A percentile compares a stretch with the other conserved stretches of the same genome.
Evolutionary conservation across 768 basidiomycete species (phyloP).

Genomic region (Sarcomyxa edulis): DNA sequence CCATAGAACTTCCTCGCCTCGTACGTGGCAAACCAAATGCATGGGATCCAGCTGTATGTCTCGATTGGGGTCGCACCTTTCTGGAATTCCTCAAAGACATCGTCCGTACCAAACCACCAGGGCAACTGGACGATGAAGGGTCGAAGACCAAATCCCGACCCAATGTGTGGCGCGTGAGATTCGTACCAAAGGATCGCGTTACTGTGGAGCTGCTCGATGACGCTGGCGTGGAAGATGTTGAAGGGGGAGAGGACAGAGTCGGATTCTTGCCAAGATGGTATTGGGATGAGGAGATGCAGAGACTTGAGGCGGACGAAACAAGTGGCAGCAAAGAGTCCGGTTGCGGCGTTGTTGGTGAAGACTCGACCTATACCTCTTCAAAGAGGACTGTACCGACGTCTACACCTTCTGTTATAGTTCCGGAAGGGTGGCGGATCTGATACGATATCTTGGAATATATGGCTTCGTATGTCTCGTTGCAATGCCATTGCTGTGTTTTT

Average conservation of each 20-base stretch:
- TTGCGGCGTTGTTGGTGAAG: too few relatives aligned
- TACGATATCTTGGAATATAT: too few relatives aligned
- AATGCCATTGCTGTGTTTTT: too few relatives aligned
- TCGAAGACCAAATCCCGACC: constrained; percentile 6
- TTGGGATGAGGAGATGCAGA: constrained; percentile 34
- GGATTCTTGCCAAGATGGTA: constrained; percentile 81
- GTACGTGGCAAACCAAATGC: constrained; percentile 68
- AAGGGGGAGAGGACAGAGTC: constrained; percentile 62
- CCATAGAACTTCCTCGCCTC: constrained; percentile 71
- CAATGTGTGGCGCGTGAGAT: constrained; percentile 66
- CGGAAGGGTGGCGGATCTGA: too few relatives aligned
- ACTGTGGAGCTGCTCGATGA: constrained; percentile 42
- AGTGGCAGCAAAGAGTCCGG: too few relatives aligned
- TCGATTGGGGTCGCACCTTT: constrained; percentile 69
- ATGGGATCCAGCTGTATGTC: constrained; percentile 74
- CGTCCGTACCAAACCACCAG: constrained; percentile 15
- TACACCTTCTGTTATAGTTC: too few relatives aligned
- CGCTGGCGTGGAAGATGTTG: constrained; percentile 50
- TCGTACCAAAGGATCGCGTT: constrained; percentile 57
- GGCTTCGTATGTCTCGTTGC: too few relatives aligned
- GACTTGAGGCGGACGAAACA: too few relatives aligned
- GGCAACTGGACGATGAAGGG: constrained; percentile 18
- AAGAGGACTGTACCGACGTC: too few relatives aligned
- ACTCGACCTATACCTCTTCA: too few relatives aligned
- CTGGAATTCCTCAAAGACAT: constrained; percentile 46